phyloP scores from a whole-genome alignment of 768 basidiomycete species.

The Peribolospora baueri region DNA sequence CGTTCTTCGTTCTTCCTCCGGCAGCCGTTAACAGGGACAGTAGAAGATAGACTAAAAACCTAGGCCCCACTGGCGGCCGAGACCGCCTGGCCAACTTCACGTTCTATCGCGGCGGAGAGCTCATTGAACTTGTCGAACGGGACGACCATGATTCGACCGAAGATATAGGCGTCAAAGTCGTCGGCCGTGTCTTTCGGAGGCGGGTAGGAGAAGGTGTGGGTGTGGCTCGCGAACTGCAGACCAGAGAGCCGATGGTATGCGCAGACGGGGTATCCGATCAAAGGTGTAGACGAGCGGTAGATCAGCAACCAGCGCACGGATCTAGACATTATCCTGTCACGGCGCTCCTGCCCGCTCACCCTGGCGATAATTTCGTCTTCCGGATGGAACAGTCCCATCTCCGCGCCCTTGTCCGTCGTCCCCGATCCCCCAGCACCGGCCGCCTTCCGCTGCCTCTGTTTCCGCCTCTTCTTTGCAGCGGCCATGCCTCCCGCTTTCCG shows the following conservation, averaged over 20 bases:
- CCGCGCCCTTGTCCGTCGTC: constrained; percentile 18
- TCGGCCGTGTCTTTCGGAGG: not conserved
- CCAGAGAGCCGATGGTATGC: not conserved
- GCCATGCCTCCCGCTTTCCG: no score
- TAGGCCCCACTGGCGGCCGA: no score
- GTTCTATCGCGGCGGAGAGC: constrained; percentile 8
- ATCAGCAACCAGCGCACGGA: not conserved
- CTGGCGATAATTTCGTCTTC: constrained; percentile 54
- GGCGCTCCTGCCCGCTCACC: constrained; percentile 23
- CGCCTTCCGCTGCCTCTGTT: constrained; percentile 18
- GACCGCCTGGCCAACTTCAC: no score
- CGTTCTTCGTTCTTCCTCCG: no score
- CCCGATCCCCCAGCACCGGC: constrained; percentile 5
- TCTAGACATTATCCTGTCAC: not conserved
- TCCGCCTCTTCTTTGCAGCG: constrained; percentile 19
- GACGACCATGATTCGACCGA: constrained; percentile 12
- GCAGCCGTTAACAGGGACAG: no score
- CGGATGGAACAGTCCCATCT: constrained; percentile 55
- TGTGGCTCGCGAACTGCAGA: constrained; percentile 7
- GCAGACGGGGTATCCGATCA: no score
- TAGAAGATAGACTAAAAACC: no score
- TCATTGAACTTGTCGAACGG: constrained; percentile 6
- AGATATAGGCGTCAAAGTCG: constrained; percentile 11
- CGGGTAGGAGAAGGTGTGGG: constrained; percentile 5
- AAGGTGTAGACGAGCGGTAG: not conserved